A percentile compares a stretch with the other conserved stretches of the same genome.
Evolutionary conservation across 441 rosid genomes (phyloP).

Genomic region (Pelargonium fulgidum): DNA sequence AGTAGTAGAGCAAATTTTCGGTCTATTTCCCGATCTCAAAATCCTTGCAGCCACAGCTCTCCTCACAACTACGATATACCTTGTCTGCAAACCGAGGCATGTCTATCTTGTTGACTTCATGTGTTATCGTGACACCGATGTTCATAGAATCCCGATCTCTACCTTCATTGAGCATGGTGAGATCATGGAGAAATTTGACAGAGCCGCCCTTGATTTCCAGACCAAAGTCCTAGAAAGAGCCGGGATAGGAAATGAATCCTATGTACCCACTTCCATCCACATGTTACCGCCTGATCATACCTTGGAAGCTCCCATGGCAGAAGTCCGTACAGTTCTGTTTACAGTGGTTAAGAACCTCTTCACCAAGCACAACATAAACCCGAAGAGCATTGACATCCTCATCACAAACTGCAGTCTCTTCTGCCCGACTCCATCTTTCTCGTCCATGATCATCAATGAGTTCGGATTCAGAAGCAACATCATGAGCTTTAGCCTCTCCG

Average conservation of each 20-base stretch:
- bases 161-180: background rate
- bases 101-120: background rate
- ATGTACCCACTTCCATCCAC: background rate
- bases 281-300: background rate
- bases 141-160: background rate
- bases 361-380: background rate
- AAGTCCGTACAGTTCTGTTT: background rate
- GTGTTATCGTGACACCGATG: background rate
- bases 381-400: background rate
- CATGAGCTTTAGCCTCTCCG: slow-evolving; percentile 3
- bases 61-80: background rate
- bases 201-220: background rate
- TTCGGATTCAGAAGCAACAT: background rate
- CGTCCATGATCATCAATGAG: background rate
- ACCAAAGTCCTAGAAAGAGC: background rate
- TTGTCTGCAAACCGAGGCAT: background rate
- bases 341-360: background rate
- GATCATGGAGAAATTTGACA: background rate
- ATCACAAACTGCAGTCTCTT: slow-evolving; percentile 2
- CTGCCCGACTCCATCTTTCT: background rate
- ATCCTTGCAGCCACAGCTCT: background rate
- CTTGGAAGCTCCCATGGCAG: background rate
- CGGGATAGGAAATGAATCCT: slow-evolving; percentile 2
- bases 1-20: background rate
- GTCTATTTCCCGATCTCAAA: background rate